Base-by-base conservation (phyloP, 768 basidiomycete genomes). In the Podaxis sp. region DNA sequence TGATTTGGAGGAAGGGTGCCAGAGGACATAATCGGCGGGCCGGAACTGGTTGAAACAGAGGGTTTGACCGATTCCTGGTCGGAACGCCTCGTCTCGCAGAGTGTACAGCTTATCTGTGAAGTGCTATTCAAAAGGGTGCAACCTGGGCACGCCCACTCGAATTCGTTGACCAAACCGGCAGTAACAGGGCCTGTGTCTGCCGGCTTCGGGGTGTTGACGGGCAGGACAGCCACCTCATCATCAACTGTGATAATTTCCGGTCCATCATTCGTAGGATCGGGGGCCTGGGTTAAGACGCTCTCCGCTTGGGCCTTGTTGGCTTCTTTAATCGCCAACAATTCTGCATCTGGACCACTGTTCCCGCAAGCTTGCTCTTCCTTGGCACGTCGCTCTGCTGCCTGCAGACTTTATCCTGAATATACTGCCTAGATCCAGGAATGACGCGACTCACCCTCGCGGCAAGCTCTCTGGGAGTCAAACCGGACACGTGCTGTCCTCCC, bases 321-420 rank as follows among this genome's bases (percentile, higher is more conserved):
- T 41, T 41, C 40, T 13, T 15, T 41, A 7, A 41, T 2, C 72
- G 77, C 65, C 85, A 73, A 1, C 85, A 87, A 13, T 76, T 53
- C 9, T 59, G 61, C 51, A 4, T 13, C 51, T 17, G 13, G 46
- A 8, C 55, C 64, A 64, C n/a, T 76, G 74, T 1, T 87, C 89
- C 81, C 90, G 65, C 96, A 98, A 0, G 82, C 73, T 69, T 87
- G 87, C 67, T 90, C 89, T 68, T 97, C 94, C 11, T 77, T 75
- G 12, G 80, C 77, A 65, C 96, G 79, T 59, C 89, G 81, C 69
- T 96, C 94, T 0, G 96, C 96, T 54, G 96, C 96, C 94, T 97
- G 68, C 12, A 57, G 55, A 11, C 43, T 12, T 24, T 51, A 29
- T 37, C 9, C 24, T 56, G 8, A 54, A 15, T 8, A 8, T 46